phyloP scores from a whole-genome alignment of 371 early-diverging fungal genomes.

The Amoeboaphelidium protococcarum region DNA sequence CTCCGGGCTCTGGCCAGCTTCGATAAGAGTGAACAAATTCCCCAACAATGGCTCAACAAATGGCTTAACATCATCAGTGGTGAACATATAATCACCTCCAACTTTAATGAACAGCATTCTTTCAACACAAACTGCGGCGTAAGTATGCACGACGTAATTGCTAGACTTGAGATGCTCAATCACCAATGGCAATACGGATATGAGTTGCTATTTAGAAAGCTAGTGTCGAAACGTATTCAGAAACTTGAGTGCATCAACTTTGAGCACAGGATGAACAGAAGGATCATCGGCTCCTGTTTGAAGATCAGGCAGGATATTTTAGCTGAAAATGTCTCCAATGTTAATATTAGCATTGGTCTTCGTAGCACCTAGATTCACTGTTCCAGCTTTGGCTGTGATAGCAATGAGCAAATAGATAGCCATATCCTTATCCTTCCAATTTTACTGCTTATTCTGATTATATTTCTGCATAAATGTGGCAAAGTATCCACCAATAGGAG shows the following conservation, averaged over 20 bases:
- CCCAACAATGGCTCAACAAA: slow-evolving; percentile 34
- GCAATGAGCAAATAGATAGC: slow-evolving; percentile 73
- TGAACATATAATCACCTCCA: slow-evolving; percentile 12
- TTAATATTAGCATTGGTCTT: slow-evolving; percentile 44
- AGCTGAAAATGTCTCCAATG: slow-evolving; percentile 48
- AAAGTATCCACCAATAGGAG: slow-evolving; percentile 47
- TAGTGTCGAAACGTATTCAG: slow-evolving; percentile 73
- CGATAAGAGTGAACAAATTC: slow-evolving; percentile 44
- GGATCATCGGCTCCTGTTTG: slow-evolving; percentile 23
- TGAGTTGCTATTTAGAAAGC: slow-evolving; percentile 23
- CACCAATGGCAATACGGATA: slow-evolving; percentile 44
- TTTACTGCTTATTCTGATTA: slow-evolving; percentile 25
- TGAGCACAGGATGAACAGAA: slow-evolving; percentile 55
- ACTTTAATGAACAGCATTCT: slow-evolving; percentile 51
- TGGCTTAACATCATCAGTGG: slow-evolving; percentile 34
- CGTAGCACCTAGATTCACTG: slow-evolving; percentile 46
- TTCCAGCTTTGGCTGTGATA: slow-evolving; percentile 33
- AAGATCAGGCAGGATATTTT: slow-evolving; percentile 53
- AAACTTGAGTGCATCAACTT: slow-evolving; percentile 77
- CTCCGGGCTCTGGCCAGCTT: slow-evolving; percentile 29
- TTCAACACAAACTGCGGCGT: slow-evolving; percentile 71
- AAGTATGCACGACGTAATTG: slow-evolving; percentile 65
- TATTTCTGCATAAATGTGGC: slow-evolving; percentile 26
- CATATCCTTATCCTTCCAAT: slow-evolving; percentile 88
- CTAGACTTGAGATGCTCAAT: slow-evolving; percentile 46